phyloP scores from a whole-genome alignment of 2,329 filamentous ascomycete genomes.

The Fusarium coffeatum region DNA sequence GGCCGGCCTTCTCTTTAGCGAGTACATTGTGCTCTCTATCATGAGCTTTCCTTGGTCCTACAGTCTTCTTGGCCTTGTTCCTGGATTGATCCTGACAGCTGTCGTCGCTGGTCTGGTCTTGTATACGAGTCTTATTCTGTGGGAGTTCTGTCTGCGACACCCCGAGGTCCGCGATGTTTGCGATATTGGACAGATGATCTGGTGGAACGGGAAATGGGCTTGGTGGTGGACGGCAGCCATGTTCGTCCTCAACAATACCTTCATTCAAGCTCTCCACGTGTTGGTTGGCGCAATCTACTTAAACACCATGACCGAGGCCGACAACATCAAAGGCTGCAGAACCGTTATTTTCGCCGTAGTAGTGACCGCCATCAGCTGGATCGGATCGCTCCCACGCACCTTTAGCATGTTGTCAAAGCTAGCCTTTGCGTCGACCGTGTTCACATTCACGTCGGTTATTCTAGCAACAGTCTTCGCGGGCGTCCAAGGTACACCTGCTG shows the following conservation, averaged over 20 bases:
- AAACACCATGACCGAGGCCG: conserved; percentile 82
- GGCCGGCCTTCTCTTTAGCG: conserved; percentile 87
- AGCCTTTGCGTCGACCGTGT: conserved; percentile 81
- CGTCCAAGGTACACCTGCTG: conserved; percentile 77
- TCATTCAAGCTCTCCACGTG: conserved; percentile 85
- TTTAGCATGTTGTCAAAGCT: conserved; percentile 83
- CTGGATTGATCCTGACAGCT: conserved; percentile 82
- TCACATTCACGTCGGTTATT: conserved; percentile 89
- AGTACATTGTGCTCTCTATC: conserved; percentile 91
- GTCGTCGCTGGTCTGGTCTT: conserved; percentile 81
- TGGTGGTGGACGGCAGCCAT: conserved; percentile 79
- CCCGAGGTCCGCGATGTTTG: conserved; percentile 92
- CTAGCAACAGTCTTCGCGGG: conserved; percentile 86
- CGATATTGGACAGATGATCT: conserved; percentile 92
- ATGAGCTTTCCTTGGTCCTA: conserved; percentile 98
- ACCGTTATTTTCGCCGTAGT: conserved; percentile 84
- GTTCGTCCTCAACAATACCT: conserved; percentile 94
- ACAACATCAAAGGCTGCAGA: conserved; percentile 70
- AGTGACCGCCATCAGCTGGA: conserved; percentile 77
- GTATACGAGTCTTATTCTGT: conserved; percentile 73
- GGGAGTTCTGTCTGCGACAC: conserved; percentile 90
- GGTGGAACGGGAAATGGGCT: conserved; percentile 81
- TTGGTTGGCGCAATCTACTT: conserved; percentile 86
- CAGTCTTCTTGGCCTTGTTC: conserved; percentile 84
- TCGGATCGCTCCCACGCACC: conserved; percentile 85